Evolutionary conservation across 768 basidiomycete species (phyloP).

Genomic region (Calvatia gigantea): DNA sequence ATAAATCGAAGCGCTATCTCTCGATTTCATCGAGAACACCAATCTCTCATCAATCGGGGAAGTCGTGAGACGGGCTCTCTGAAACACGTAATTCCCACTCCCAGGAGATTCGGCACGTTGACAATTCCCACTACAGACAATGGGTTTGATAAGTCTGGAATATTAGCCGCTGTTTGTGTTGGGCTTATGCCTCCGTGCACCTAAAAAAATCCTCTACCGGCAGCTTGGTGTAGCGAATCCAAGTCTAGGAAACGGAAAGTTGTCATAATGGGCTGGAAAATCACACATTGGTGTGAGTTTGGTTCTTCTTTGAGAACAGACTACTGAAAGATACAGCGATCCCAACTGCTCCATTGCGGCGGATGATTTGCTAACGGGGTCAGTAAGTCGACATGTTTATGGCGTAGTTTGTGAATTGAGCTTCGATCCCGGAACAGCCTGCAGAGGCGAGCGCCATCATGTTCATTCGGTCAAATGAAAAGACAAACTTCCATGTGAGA

Average conservation of each 20-base stretch:
- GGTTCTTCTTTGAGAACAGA: not conserved
- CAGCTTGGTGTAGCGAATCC: not conserved
- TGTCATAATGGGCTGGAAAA: not conserved
- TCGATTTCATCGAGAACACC: not conserved
- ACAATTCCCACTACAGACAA: not conserved
- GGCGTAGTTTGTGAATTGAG: not conserved
- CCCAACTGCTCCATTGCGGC: not conserved
- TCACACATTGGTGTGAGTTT: slow-evolving; percentile 11
- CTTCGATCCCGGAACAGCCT: not conserved
- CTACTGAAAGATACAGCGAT: not conserved
- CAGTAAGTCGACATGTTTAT: not conserved
- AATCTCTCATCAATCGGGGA: slow-evolving; percentile 1
- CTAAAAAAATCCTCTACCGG: not conserved
- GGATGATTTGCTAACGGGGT: not conserved
- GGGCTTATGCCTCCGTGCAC: not conserved
- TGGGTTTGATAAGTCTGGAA: slow-evolving; percentile 2
- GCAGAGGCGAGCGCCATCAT: no score
- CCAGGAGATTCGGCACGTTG: not conserved
- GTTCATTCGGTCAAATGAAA: no score
- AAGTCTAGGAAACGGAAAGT: not conserved
- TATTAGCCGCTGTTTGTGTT: not conserved
- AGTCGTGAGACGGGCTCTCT: not conserved
- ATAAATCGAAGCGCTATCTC: not conserved
- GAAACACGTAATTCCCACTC: not conserved
- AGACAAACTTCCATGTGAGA: slow-evolving; percentile 4